A percentile compares a stretch with the other conserved stretches of the same genome.
phyloP scores from a whole-genome alignment of 2,329 filamentous ascomycete genomes.

The Alternaria brassicae region DNA sequence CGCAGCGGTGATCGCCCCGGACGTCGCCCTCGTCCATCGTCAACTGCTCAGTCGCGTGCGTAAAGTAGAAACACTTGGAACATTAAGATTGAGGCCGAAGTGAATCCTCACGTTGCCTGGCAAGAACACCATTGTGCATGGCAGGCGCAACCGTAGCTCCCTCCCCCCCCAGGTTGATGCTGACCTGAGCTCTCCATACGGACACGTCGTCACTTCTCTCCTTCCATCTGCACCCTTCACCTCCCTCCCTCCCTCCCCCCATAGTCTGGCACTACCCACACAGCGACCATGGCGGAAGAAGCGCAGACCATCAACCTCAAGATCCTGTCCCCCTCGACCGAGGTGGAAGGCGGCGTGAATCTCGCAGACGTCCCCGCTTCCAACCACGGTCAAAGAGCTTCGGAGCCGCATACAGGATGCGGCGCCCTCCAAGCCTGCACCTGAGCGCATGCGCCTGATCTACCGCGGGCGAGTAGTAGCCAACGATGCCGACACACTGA shows the following conservation, averaged over 20 bases:
- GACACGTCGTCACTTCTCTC: slow-evolving; percentile 20
- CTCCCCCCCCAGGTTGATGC: slow-evolving; percentile 24
- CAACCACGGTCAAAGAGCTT: slow-evolving; percentile 60
- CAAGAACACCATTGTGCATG: slow-evolving; percentile 12
- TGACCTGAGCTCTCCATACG: slow-evolving; percentile 36
- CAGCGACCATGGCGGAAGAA: slow-evolving; percentile 36
- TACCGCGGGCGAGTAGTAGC: slow-evolving; percentile 63
- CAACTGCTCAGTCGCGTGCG: slow-evolving; percentile 7
- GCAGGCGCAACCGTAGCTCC: slow-evolving; percentile 3
- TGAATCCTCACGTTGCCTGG: neutral
- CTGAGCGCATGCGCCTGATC: slow-evolving; percentile 62
- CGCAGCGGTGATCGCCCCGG: slow-evolving; percentile 23
- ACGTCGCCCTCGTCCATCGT: slow-evolving; percentile 1
- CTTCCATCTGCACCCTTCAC: slow-evolving; percentile 1
- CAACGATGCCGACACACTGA: slow-evolving; percentile 58
- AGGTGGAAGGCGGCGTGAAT: slow-evolving; percentile 45
- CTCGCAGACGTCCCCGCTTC: slow-evolving; percentile 42
- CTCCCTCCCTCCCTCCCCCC: slow-evolving; percentile 7
- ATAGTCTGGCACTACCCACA: slow-evolving; percentile 1
- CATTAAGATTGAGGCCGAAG: neutral
- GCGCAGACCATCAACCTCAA: slow-evolving; percentile 44
- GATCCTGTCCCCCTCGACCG: slow-evolving; percentile 50
- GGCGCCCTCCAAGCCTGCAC: slow-evolving; percentile 51
- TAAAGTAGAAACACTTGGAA: neutral
- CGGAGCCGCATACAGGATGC: slow-evolving; percentile 60